Evolutionary conservation across 2,329 filamentous ascomycete genomes (phyloP).

Genomic region (Cercospora sesami): DNA sequence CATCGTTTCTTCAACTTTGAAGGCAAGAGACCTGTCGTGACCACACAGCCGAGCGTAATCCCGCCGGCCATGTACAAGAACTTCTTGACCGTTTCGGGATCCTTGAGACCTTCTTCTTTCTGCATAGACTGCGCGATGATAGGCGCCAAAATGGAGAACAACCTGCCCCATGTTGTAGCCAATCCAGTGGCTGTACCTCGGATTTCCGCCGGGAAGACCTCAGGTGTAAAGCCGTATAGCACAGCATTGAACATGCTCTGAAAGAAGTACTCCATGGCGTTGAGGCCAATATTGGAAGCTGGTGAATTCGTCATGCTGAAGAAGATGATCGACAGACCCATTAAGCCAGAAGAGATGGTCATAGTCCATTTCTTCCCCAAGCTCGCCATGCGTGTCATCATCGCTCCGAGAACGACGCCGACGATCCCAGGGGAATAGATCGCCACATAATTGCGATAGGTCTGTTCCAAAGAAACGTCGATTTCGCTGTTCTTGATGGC

Average conservation of each 20-base stretch:
- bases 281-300: conserved; percentile 51
- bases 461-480: conserved; percentile 47
- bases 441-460: conserved; percentile 57
- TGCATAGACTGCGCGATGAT: conserved; percentile 53
- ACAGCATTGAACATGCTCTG: conserved; percentile 56
- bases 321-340: conserved; percentile 49
- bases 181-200: conserved; percentile 53
- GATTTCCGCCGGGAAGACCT: conserved; percentile 54
- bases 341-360: conserved; percentile 46
- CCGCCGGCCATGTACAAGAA: conserved; percentile 60
- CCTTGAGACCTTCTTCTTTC: conserved; percentile 23
- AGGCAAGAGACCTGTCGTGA: conserved; percentile 53
- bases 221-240: conserved; percentile 55
- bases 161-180: conserved; percentile 59
- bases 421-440: conserved; percentile 56
- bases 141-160: conserved; percentile 60
- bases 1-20: conserved; percentile 43
- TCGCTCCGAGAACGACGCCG: conserved; percentile 52
- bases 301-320: conserved; percentile 49
- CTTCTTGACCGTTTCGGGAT: conserved; percentile 44
- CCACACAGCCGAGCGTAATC: conserved; percentile 55
- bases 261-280: conserved; percentile 56
- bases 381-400: conserved; percentile 50
- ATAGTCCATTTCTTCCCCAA: conserved; percentile 51
- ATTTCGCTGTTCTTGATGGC: conserved; percentile 54